A percentile compares a stretch with the other conserved stretches of the same genome.
These are phyloP conservation scores for Epichloe uncinata DNA, from an alignment of 2,329 filamentous ascomycete genomes.

Conservation along the genomic window DNA sequence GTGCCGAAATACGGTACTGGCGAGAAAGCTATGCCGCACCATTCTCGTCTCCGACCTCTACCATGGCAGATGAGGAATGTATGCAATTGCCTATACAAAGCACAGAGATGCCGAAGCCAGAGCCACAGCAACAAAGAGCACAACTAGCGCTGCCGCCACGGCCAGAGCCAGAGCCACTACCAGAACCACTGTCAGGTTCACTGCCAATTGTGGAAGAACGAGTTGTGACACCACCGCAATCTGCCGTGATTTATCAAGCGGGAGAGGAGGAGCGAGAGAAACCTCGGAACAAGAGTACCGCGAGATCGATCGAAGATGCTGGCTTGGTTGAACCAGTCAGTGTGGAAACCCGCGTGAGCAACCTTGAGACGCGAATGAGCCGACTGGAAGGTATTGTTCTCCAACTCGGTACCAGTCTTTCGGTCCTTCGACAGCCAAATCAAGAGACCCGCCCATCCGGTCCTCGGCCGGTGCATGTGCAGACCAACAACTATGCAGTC, in stretches of 20 bases:
- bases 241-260: background rate
- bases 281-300: background rate
- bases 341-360: constrained; percentile 38
- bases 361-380: constrained; percentile 37
- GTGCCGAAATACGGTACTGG: constrained; percentile 53
- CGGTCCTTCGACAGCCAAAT: constrained; percentile 22
- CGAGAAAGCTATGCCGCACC: constrained; percentile 44
- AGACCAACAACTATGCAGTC: background rate
- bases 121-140: constrained; percentile 12
- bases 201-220: background rate
- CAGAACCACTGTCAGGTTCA: constrained; percentile 1
- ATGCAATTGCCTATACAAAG: constrained; percentile 17
- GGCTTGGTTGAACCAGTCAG: constrained; percentile 29
- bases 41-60: constrained; percentile 38
- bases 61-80: constrained; percentile 23
- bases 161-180: constrained; percentile 19
- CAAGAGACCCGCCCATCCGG: constrained; percentile 14
- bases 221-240: background rate
- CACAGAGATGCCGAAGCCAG: constrained; percentile 4
- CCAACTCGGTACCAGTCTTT: constrained; percentile 33
- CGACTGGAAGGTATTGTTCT: constrained; percentile 40
- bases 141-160: constrained; percentile 1
- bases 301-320: background rate
- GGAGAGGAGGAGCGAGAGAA: background rate
- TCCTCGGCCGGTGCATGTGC: background rate